Evolutionary conservation across 83 land plant species (phyloP).

Genomic region (Picea abies): DNA sequence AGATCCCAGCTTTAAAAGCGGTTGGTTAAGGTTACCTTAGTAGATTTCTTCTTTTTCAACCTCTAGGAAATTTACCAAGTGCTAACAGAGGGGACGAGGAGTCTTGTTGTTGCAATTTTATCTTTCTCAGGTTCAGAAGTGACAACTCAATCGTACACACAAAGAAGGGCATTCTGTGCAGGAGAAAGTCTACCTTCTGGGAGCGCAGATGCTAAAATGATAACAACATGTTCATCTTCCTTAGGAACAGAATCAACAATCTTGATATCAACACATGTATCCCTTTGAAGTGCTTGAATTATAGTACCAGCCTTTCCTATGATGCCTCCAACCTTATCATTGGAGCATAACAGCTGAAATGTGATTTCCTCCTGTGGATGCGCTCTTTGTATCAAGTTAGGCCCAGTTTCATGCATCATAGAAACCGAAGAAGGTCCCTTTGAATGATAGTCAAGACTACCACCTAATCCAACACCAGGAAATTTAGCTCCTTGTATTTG

Average conservation of each 20-base stretch:
- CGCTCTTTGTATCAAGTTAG: neutral
- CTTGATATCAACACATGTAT: too few relatives aligned
- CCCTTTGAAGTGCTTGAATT: too few relatives aligned
- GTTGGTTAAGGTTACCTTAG: too few relatives aligned
- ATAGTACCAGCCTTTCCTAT: too few relatives aligned
- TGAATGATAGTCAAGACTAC: constrained; percentile 20
- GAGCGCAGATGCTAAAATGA: constrained; percentile 51
- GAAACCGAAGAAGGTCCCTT: neutral
- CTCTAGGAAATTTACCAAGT: too few relatives aligned
- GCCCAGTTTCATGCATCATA: neutral
- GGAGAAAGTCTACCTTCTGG: too few relatives aligned
- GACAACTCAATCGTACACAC: constrained; percentile 56
- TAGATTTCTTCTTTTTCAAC: too few relatives aligned
- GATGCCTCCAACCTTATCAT: too few relatives aligned
- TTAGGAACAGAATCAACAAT: too few relatives aligned
- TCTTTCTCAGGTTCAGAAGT: constrained; percentile 36
- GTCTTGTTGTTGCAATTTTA: constrained; percentile 30
- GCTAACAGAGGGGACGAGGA: constrained; percentile 72
- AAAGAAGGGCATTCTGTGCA: constrained; percentile 37
- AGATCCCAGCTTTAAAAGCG: too few relatives aligned
- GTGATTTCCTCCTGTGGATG: too few relatives aligned
- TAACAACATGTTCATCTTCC: constrained; percentile 56
- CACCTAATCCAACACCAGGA: constrained; percentile 8
- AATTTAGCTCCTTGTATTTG: constrained; percentile 15
- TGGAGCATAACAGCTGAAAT: too few relatives aligned